These are phyloP conservation scores for Trichoderma asperellum DNA, from an alignment of 2,329 filamentous ascomycete genomes.

Conservation along the genomic window DNA sequence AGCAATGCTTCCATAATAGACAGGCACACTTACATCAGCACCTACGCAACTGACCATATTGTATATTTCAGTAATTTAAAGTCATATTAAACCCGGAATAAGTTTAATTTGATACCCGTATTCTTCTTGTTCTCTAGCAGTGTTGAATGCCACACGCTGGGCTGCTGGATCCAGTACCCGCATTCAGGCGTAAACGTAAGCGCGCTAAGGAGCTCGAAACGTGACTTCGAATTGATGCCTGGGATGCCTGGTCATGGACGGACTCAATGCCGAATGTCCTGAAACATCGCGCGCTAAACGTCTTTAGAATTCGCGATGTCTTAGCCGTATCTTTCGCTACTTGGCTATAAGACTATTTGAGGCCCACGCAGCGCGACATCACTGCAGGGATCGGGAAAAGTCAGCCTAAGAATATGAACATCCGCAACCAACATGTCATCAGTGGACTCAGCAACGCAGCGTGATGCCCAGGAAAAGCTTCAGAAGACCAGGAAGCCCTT, in stretches of 20 bases:
- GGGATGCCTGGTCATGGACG: not conserved
- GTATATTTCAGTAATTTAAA: not conserved
- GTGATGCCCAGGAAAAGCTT: not conserved
- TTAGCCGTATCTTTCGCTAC: not conserved
- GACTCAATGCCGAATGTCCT: not conserved
- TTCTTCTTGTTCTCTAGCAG: not conserved
- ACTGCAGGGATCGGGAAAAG: too few species aligned
- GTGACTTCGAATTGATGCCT: conserved; percentile 3
- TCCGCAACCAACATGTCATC: not conserved
- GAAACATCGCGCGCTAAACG: not conserved
- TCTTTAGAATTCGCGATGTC: not conserved
- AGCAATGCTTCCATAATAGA: not conserved
- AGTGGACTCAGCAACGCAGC: conserved; percentile 1
- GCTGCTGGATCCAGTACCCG: conserved; percentile 9
- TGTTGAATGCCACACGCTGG: not conserved
- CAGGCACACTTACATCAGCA: not conserved
- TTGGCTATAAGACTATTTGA: too few species aligned
- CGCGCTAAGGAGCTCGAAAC: conserved; percentile 3
- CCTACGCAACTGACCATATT: not conserved
- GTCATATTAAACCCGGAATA: not conserved
- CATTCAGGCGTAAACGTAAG: not conserved
- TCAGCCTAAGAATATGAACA: not conserved
- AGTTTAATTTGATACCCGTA: not conserved
- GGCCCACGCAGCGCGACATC: not conserved
- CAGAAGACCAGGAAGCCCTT: conserved; percentile 52